phyloP scores from a whole-genome alignment of 106 monocot species.

The Chionographis japonica region DNA sequence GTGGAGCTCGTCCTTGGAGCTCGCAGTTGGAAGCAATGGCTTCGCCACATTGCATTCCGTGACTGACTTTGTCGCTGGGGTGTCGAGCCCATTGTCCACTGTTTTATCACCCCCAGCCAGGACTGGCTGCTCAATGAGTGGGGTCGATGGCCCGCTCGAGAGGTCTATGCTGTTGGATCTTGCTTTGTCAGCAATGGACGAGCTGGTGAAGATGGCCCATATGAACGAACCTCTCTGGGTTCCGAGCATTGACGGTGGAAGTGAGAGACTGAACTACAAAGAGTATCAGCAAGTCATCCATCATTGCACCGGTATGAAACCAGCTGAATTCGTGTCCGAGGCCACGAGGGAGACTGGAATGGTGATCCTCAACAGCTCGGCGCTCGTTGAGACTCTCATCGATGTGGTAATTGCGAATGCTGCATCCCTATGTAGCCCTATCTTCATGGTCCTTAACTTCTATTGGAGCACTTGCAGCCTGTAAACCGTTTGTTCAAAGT shows the following conservation, averaged over 20 bases:
- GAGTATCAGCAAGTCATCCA: constrained; percentile 52
- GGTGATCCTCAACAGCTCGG: constrained; percentile 65
- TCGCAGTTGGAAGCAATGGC: constrained; percentile 24
- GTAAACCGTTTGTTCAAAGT: too few species aligned
- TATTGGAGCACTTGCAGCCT: too few species aligned
- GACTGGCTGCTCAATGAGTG: neutral
- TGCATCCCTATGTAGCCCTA: too few species aligned
- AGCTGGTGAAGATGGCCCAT: constrained; percentile 82
- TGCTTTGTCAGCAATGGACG: constrained; percentile 73
- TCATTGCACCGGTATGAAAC: constrained; percentile 41
- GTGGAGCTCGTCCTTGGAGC: constrained; percentile 56
- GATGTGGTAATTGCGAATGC: constrained; percentile 42
- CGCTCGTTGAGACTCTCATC: constrained; percentile 85
- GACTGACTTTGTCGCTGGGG: constrained; percentile 20
- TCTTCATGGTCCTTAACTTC: neutral
- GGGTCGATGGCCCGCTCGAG: constrained; percentile 43
- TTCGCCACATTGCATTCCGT: constrained; percentile 19
- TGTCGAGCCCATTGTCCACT: constrained; percentile 21
- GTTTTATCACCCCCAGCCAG: constrained; percentile 23
- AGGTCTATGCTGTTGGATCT: constrained; percentile 63
- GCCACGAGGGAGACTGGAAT: constrained; percentile 69
- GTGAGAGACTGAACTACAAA: constrained; percentile 47
- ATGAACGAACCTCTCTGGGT: constrained; percentile 76
- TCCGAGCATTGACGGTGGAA: constrained; percentile 15
- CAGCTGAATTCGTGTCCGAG: constrained; percentile 55